Evolutionary conservation across 1,284 basidiomycete species (phyloP), one percentile per base, ranked within the genome.

Genomic region (Bjerkandera adusta): DNA sequence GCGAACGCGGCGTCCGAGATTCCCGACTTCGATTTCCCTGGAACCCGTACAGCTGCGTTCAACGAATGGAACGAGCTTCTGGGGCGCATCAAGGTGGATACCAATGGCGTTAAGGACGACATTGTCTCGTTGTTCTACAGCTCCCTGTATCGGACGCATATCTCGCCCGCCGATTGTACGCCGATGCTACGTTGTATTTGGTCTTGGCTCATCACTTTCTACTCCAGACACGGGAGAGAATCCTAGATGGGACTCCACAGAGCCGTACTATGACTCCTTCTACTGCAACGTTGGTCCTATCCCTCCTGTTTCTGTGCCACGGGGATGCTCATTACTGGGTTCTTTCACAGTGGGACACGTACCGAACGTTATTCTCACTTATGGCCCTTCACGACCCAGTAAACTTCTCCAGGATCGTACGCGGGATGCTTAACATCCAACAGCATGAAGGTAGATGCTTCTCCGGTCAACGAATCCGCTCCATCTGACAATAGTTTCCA

Each of bases 261-360:
- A 83, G 53, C 82, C 82, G 1, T 83, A 83, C 52, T 85, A 72
- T 48, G 82, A 85, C 53, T 83, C 81, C 0, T 75, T 82, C 48
- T 87, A 83, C 55, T 85, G 83, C 62, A 85, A 83, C 50, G 79
- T 81, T 50, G 21, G 73, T 18, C 21, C 35, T 12, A 2, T 30
- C 37, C 30, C 20, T 1, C 4, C 21, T 29, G 10, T 32, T 30
- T 21, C 30, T n/a, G n/a, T n/a, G n/a, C n/a, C 15, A 33, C 20
- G n/a, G 24, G 32, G 10, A 18, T 0, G 15, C 3, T 27, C 2
- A 26, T 39, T 27, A 15, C 5, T 26, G 40, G 13, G 32, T 25
- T n/a, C n/a, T n/a, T 38, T 3, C 40, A 11, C 13, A 83, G 77
- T 83, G 81, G 82, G 81, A 85, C 51, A 83, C 81, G 0, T 83